phyloP scores from a whole-genome alignment of 306 rosid genomes.

The Castanea sativa region DNA sequence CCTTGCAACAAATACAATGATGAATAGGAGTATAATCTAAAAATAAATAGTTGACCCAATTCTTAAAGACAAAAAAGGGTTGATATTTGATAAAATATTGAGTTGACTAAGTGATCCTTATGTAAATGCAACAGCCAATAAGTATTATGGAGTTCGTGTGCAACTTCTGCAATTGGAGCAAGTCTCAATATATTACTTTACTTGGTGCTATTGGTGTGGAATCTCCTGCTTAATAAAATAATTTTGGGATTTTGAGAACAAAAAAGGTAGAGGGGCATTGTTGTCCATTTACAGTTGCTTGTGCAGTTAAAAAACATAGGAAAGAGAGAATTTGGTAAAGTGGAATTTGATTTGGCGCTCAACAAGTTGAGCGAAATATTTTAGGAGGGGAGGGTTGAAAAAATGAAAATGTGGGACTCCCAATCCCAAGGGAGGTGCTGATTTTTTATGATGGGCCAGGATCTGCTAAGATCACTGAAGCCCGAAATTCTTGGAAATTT shows the following conservation, averaged over 20 bases:
- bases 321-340: not conserved
- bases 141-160: not conserved
- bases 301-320: not conserved
- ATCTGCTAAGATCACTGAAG: no score
- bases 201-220: no score
- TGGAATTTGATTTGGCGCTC: constrained; percentile 36
- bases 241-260: not conserved
- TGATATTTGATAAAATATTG: not conserved
- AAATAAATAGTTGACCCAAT: no score
- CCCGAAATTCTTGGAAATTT: no score
- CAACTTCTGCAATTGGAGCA: not conserved
- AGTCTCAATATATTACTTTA: not conserved
- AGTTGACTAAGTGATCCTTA: not conserved
- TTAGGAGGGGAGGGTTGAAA: not conserved
- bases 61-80: no score
- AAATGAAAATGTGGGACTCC: constrained; percentile 3
- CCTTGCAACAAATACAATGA: no score
- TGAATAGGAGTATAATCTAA: no score
- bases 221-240: no score
- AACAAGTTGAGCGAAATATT: constrained; percentile 18
- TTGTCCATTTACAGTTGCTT: not conserved
- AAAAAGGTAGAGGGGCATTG: not conserved
- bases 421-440: not conserved
- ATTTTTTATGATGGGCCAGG: constrained; percentile 8
- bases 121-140: not conserved